Percentiles rank a stretch among this genome's conserved stretches.
Conservation (phyloP, 805 yeast species). For the Scheffersomyces coipomensis region DNA sequence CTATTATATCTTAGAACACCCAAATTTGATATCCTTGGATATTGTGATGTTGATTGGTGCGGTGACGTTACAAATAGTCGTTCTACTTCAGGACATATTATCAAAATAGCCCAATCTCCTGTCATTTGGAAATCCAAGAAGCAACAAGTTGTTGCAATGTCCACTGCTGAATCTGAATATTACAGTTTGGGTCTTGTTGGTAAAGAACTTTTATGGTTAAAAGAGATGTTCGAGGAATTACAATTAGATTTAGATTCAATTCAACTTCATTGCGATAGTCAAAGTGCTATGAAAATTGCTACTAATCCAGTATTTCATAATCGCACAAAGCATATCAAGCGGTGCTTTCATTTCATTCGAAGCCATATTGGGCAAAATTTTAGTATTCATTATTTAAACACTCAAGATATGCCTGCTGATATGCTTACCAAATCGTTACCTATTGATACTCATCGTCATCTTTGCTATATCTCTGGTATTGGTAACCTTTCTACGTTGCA, state of each 20-base stretch:
- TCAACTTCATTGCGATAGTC: not conserved
- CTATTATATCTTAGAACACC: no score
- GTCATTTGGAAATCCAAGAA: not conserved
- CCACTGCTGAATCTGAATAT: constrained; percentile 1
- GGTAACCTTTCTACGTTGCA: no score
- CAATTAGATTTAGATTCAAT: not conserved
- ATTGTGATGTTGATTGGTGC: not conserved
- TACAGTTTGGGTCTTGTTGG: not conserved
- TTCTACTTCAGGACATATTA: not conserved
- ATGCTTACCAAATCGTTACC: not conserved
- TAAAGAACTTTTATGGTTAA: not conserved
- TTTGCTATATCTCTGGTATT: no score
- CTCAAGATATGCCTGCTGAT: not conserved
- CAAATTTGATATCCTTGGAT: no score
- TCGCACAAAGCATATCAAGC: not conserved
- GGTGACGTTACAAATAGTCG: not conserved
- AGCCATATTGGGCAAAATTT: not conserved
- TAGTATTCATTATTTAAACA: not conserved
- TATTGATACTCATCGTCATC: no score
- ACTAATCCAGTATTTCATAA: not conserved
- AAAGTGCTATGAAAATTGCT: not conserved
- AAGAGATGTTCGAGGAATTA: not conserved
- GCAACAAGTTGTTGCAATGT: not conserved
- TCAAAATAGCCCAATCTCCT: not conserved
- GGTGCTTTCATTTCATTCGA: not conserved